Evolutionary conservation across 2,329 filamentous ascomycete genomes (phyloP), one percentile per base, ranked within the genome.

Genomic region (Phaeosphaeriaceae sp.): DNA sequence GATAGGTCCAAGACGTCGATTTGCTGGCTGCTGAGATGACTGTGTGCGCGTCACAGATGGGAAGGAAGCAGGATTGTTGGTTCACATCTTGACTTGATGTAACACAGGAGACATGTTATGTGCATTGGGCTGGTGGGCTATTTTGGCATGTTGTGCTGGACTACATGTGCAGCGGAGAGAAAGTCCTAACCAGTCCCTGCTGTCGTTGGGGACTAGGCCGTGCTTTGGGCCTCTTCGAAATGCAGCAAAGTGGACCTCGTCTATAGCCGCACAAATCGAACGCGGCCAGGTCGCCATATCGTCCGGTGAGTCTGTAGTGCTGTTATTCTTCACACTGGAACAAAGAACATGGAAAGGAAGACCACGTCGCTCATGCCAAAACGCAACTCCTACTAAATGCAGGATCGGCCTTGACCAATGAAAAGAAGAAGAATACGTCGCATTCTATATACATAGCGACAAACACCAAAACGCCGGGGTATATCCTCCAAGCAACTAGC

Each of bases 401-500:
- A n/a, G n/a, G n/a, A n/a, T n/a, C n/a, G n/a, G n/a, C n/a, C n/a
- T n/a, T n/a, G n/a, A n/a, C n/a, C n/a, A 36, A 13, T 3, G 11
- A 36, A 13, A 36, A 36, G 13, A 36, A 36, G 31, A 36, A 36
- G 31, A 36, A 36, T 36, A 36, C 31, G 31, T 36, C 41, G 17
- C 41, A 9, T 44, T 21, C 41, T 36, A 33, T 48, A 31, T 33
- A 36, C 25, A 42, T 24, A 22, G 7, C 48, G 19, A 40, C 15
- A 24, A 41, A 17, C 33, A 51, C 33, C 48, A 15, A 17, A 50
- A 50, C 27, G 19, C 48, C 48, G 22, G 31, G 48, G 48, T 33
- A 33, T 33, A 49, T 19, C 47, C 27, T 44, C 51, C 19, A 48
- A 21, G 20, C 17, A 20, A 10, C 42, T 54, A 74, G 57, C 65